These are phyloP conservation scores for Metarhizium brunneum DNA, from an alignment of 2,329 filamentous ascomycete genomes.

Conservation along the genomic window DNA sequence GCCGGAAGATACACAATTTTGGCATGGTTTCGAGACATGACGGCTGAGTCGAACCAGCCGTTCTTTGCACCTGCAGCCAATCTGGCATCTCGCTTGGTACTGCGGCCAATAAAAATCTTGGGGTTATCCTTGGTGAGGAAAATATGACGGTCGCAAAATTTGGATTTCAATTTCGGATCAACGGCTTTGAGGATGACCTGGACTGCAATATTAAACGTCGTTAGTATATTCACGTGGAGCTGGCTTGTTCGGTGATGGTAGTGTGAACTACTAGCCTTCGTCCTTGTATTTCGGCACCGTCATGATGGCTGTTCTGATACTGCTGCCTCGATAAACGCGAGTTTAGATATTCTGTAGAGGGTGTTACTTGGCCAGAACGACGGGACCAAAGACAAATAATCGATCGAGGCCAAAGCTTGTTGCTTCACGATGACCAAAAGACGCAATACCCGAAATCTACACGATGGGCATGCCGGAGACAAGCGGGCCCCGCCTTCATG, in stretches of 20 bases:
- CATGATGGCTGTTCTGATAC: neutral
- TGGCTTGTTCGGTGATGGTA: neutral
- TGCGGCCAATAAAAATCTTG: conserved; percentile 30
- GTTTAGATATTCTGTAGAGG: neutral
- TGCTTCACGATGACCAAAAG: neutral
- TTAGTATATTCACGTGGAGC: neutral
- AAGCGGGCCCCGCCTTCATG: neutral
- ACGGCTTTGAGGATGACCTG: conserved; percentile 20
- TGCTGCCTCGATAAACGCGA: neutral
- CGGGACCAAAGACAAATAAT: neutral
- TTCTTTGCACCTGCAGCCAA: conserved; percentile 38
- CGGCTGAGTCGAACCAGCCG: conserved; percentile 60
- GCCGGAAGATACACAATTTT: conserved; percentile 35
- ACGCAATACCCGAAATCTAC: neutral
- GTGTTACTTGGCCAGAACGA: neutral
- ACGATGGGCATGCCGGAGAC: conserved; percentile 1
- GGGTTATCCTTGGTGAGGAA: conserved; percentile 21
- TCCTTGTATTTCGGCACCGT: conserved; percentile 2
- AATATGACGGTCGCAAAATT: conserved; percentile 18
- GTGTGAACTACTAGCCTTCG: conserved; percentile 5
- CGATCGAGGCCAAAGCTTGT: neutral
- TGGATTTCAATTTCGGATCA: conserved; percentile 11
- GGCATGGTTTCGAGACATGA: conserved; percentile 64
- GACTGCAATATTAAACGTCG: conserved; percentile 11
- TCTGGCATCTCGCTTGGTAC: conserved; percentile 28